A percentile compares a stretch with the other conserved stretches of the same genome.
Evolutionary conservation across 129 eudicot species (phyloP).

Genomic region (Kitagawia praeruptora): DNA sequence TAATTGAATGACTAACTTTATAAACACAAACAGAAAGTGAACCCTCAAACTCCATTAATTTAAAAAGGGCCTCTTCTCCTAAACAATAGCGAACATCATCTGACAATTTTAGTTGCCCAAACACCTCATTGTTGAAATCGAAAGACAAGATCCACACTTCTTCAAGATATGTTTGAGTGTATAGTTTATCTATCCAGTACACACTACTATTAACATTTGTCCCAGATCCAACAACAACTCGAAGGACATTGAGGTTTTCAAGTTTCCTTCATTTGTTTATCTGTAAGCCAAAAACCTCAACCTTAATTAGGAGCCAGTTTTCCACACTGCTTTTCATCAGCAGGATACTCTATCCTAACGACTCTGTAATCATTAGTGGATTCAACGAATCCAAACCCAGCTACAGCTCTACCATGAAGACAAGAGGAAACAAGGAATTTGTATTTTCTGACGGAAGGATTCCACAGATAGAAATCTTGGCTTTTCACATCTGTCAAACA

Average conservation of each 20-base stretch:
- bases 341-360: neutral
- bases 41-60: neutral
- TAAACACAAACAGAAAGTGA: neutral
- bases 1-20: neutral
- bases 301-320: neutral
- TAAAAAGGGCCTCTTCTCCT: neutral
- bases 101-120: neutral
- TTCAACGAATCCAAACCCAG: neutral
- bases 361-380: conserved; percentile 2
- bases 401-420: neutral
- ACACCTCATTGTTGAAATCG: conserved; percentile 7
- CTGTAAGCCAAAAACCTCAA: conserved; percentile 1
- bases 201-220: neutral
- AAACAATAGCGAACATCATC: neutral
- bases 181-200: neutral
- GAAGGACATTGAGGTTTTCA: neutral
- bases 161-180: neutral
- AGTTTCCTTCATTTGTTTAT: neutral
- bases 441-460: neutral
- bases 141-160: neutral
- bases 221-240: neutral
- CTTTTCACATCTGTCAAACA: neutral
- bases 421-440: neutral
- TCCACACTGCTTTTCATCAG: neutral
- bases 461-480: neutral